Base-by-base conservation (phyloP, 768 basidiomycete genomes). In the Fomitopsis pulvina region DNA sequence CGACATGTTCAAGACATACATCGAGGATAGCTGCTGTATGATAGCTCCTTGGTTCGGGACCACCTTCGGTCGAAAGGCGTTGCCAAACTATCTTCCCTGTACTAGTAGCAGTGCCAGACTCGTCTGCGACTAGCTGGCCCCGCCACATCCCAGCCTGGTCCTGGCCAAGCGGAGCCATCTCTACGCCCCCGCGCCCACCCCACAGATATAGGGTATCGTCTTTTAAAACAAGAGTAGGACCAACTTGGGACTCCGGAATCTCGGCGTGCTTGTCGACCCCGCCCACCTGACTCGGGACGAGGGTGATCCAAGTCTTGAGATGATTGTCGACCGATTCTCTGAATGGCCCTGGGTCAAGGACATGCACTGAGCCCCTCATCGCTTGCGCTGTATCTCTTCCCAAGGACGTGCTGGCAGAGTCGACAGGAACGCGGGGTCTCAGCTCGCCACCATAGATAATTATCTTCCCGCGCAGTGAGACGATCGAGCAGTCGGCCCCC, bases 401-500 rank as follows among this genome's bases (percentile, higher is more conserved):
- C n/a, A n/a, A n/a, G n/a, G n/a, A 45, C 41, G 69, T 65, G 18
- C 71, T 66, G 1, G 73, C 54, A 6, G 45, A 53, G 43, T 72
- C 69, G 18, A 75, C 67, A 1, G 75, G 75, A 25, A 60, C 55
- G 32, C 75, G 66, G 0, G 76, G 72, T 41, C 64, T 60, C 41
- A 66, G 63, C 54, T 78, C 76, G 18, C 75, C 76, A 14, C 70
- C 66, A 48, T 75, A 74, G 49, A 75, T 52, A 25, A 69, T 55
- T 8, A 67, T 64, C 21, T 54, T 60, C 12, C 63, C 65, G 9
- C 55, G 9, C 65, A 66, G 52, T 75, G 75, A 2, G 74, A 75
- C 2, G 76, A 76, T 34, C 76, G 67, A 3, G 68, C 61, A 11
- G 46, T 56, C 41, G 55, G 26, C 4, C 61, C 45, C 7, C 56